These are phyloP conservation scores for Raphanus sativus DNA, from an alignment of 345 rosid genomes.

Conservation along the genomic window DNA sequence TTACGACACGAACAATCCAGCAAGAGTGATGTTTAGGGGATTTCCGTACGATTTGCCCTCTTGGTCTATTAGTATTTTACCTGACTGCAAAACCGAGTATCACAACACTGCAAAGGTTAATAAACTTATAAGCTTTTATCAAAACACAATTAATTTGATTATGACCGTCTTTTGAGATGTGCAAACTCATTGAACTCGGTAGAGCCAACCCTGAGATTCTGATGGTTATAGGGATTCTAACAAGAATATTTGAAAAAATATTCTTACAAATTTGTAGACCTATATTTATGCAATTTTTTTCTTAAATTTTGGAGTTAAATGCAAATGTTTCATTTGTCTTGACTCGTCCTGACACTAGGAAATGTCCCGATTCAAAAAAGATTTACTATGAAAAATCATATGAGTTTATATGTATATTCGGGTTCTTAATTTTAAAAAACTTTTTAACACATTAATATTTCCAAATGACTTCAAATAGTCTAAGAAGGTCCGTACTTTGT, in stretches of 20 bases:
- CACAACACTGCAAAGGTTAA: slow-evolving; percentile 79
- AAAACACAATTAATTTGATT: not conserved
- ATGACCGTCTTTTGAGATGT: too few species aligned
- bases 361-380: too few species aligned
- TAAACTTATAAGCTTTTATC: not conserved
- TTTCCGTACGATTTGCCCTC: slow-evolving; percentile 65
- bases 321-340: too few species aligned
- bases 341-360: too few species aligned
- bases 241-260: too few species aligned
- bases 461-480: slow-evolving; percentile 50
- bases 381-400: too few species aligned
- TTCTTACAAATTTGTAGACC: too few species aligned
- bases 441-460: slow-evolving; percentile 53
- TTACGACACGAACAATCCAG: slow-evolving; percentile 44
- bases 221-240: too few species aligned
- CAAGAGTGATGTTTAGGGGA: slow-evolving; percentile 55
- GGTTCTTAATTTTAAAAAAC: slow-evolving; percentile 35
- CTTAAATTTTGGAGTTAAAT: too few species aligned
- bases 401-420: not conserved
- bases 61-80: slow-evolving; percentile 95
- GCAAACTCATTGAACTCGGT: too few species aligned
- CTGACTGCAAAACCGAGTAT: slow-evolving; percentile 65
- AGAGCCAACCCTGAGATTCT: too few species aligned
- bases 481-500: slow-evolving; percentile 13
- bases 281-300: too few species aligned